Percentiles rank a stretch among this genome's conserved stretches.
These are phyloP conservation scores for Rhizopus arrhizus DNA, from an alignment of 371 early-diverging fungal genomes.

Conservation along the genomic window DNA sequence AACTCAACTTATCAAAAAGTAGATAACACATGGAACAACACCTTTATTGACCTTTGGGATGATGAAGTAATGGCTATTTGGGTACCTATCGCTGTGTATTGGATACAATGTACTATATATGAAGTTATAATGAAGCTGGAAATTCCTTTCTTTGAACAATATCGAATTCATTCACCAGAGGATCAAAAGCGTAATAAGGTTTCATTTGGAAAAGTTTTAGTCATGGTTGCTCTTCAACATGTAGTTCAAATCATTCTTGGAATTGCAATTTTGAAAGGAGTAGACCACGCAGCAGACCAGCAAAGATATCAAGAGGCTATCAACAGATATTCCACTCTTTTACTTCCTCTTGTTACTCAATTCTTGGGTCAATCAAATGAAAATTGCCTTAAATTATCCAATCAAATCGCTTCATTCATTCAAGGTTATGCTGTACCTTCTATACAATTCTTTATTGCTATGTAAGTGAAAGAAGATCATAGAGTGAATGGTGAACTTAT, in stretches of 20 bases:
- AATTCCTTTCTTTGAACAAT: constrained; percentile 69
- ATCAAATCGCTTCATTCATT: constrained; percentile 10
- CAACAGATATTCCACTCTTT: constrained; percentile 5
- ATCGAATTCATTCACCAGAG: constrained; percentile 66
- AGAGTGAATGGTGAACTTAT: background rate
- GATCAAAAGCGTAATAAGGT: constrained; percentile 65
- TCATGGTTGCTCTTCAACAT: constrained; percentile 59
- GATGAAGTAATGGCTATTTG: constrained; percentile 60
- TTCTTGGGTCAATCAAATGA: constrained; percentile 10
- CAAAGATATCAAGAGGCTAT: constrained; percentile 17
- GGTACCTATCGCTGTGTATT: constrained; percentile 67
- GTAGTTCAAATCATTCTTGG: constrained; percentile 44
- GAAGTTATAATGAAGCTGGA: constrained; percentile 59
- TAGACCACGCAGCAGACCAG: constrained; percentile 22
- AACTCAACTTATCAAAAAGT: background rate
- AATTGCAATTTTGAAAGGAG: constrained; percentile 26
- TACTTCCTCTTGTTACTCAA: constrained; percentile 2
- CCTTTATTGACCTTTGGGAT: constrained; percentile 31
- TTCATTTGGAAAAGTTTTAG: constrained; percentile 54
- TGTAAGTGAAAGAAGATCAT: constrained; percentile 18
- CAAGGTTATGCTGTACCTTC: constrained; percentile 22
- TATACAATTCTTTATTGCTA: constrained; percentile 27
- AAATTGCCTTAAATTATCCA: background rate
- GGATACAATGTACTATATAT: constrained; percentile 65
- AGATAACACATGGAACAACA: background rate